phyloP scores from a whole-genome alignment of 2,329 filamentous ascomycete species.

The Fusarium sp. region DNA sequence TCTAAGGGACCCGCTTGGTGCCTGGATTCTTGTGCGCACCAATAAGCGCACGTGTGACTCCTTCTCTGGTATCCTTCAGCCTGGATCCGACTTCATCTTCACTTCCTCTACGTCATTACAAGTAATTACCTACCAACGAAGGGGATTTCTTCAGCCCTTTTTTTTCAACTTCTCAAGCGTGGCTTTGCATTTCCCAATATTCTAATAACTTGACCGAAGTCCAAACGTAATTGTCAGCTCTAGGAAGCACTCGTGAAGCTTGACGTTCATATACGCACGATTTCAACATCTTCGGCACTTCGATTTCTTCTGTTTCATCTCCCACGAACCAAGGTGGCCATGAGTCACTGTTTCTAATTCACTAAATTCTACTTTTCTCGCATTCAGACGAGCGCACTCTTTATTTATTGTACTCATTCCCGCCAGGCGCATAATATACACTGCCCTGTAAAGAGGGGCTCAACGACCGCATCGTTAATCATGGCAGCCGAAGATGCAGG shows the following conservation, averaged over 20 bases:
- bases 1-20: slow-evolving; percentile 16
- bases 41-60: slow-evolving; percentile 21
- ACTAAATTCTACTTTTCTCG: background rate
- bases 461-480: background rate
- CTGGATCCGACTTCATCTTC: slow-evolving; percentile 9
- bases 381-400: background rate
- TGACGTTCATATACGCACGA: slow-evolving; percentile 13
- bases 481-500: slow-evolving; percentile 46
- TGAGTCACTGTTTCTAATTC: background rate
- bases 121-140: background rate
- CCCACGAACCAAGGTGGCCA: background rate
- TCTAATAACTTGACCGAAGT: background rate
- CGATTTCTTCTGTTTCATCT: background rate
- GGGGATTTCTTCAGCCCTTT: background rate
- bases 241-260: background rate
- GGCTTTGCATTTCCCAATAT: background rate
- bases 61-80: slow-evolving; percentile 11
- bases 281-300: background rate
- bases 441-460: background rate
- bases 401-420: background rate
- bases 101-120: slow-evolving; percentile 35
- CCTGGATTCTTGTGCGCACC: slow-evolving; percentile 29
- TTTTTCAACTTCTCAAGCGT: background rate
- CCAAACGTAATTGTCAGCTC: background rate
- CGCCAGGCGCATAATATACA: background rate